Conservation (phyloP, 257 asterid genomes). For the Primulina tabacum region DNA sequence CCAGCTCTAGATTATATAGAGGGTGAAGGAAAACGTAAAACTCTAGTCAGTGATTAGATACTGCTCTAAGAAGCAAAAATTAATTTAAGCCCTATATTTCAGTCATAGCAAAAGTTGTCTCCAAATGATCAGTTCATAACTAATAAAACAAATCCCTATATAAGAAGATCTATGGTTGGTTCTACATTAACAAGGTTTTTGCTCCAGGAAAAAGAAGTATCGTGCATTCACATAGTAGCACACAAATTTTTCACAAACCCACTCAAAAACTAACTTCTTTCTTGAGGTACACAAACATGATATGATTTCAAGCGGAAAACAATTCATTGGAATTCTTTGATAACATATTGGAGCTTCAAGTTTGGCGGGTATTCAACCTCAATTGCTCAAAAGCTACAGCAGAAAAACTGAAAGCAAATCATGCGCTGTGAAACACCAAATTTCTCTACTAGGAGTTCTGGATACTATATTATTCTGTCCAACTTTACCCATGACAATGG, state of each 20-base stretch:
- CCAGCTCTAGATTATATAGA: slow-evolving; percentile 1
- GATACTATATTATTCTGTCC: not conserved
- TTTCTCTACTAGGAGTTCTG: not conserved
- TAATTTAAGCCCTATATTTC: not conserved
- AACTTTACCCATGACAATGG: not conserved
- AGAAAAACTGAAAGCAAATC: not conserved
- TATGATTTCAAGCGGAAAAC: not conserved
- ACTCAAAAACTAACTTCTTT: not conserved
- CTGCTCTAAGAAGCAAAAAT: not conserved
- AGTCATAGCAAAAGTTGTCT: not conserved
- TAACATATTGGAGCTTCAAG: not conserved
- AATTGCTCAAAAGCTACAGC: not conserved
- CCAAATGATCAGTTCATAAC: not conserved
- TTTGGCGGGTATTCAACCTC: not conserved
- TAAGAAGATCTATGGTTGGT: not conserved
- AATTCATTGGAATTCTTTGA: not conserved
- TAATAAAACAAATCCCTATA: not conserved
- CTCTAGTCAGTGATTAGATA: not conserved
- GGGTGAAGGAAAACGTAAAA: not conserved
- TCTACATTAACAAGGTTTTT: not conserved
- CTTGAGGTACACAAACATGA: not conserved
- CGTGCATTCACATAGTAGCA: not conserved
- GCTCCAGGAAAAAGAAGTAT: not conserved
- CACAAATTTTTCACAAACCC: not conserved
- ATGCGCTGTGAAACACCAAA: not conserved